Conservation (phyloP, 2,329 filamentous ascomycete species). For the Fusarium proliferatum region DNA sequence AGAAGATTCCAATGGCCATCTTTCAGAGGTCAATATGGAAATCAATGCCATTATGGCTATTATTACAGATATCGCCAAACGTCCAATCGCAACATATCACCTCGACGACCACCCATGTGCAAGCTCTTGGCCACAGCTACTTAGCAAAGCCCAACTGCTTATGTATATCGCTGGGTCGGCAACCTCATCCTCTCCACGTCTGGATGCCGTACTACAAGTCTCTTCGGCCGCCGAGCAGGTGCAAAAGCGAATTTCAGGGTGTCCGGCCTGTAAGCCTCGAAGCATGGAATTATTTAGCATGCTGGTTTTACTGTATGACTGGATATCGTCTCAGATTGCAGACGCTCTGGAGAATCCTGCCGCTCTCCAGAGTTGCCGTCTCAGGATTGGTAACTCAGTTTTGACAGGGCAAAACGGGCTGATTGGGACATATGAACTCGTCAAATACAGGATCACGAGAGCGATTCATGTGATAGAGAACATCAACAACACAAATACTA, state of each 20-base stretch:
- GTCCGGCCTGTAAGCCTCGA: background rate
- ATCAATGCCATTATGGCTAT: background rate
- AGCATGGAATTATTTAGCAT: too few species aligned
- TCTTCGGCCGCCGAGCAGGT: background rate
- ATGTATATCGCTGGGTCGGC: background rate
- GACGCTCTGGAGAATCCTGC: too few species aligned
- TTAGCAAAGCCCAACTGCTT: background rate
- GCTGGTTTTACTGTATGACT: too few species aligned
- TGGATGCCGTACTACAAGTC: background rate
- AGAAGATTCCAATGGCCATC: fast-evolving
- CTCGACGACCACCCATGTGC: background rate
- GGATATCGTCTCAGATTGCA: too few species aligned
- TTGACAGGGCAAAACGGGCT: too few species aligned
- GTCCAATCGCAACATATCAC: background rate
- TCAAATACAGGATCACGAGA: too few species aligned
- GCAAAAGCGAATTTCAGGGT: background rate
- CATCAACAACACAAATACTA: too few species aligned
- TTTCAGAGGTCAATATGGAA: background rate
- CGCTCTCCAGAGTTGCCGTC: too few species aligned
- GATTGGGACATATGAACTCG: too few species aligned
- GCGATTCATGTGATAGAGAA: too few species aligned
- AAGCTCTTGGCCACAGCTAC: background rate
- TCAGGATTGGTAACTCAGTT: too few species aligned
- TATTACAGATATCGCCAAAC: background rate
- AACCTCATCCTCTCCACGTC: background rate